Evolutionary conservation across 148 eudicot species (phyloP), one percentile per base, ranked within the genome.

Genomic region (Dianthus caryophyllus): DNA sequence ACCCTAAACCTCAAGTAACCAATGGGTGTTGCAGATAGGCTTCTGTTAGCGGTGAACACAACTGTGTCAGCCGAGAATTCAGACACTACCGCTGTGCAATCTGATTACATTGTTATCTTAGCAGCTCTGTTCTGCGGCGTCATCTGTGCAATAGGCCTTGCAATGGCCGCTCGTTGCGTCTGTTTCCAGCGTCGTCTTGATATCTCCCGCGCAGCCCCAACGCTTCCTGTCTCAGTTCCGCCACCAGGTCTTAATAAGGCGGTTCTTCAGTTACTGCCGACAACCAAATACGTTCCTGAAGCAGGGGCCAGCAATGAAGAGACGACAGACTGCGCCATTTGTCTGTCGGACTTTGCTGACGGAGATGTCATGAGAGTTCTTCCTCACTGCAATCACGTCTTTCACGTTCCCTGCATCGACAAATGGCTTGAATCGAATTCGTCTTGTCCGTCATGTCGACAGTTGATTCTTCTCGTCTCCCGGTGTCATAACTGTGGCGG

Each of bases 401-500:
- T 84, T 75, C 92, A 87, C 46, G 80, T 84, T 21, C 55, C 38
- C 24, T 87, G 92, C 68, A 77, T 87, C n/a, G 93, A 87, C 68
- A 75, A 65, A 41, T 87, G 89, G 93, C 89, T 87, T 52, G 73
- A 70, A 21, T 74, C 79, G 1, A 84, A 81, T n/a, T 87, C 87
- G 11, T 85, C 93, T 6, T 87, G 93, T 64, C 93, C 89, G 36
- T 87, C 89, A 1, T 87, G 93, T 67, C 78, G 89, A 41, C 81
- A 78, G 79, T 57, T 75, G 72, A 74, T 83, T 60, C 52, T 81
- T 71, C 76, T 75, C 57, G 83, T 69, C 43, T 38, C 80, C 44
- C 71, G 71, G 64, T 84, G 88, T 49, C 64, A 68, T 64, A 77
- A 74, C 47, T 87, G 88, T 71, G 82, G 85, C 16, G 83, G 79